Evolutionary conservation across 352 stramenopile species (phyloP), one percentile per base, ranked within the genome.

Genomic region (Albugo candida): DNA sequence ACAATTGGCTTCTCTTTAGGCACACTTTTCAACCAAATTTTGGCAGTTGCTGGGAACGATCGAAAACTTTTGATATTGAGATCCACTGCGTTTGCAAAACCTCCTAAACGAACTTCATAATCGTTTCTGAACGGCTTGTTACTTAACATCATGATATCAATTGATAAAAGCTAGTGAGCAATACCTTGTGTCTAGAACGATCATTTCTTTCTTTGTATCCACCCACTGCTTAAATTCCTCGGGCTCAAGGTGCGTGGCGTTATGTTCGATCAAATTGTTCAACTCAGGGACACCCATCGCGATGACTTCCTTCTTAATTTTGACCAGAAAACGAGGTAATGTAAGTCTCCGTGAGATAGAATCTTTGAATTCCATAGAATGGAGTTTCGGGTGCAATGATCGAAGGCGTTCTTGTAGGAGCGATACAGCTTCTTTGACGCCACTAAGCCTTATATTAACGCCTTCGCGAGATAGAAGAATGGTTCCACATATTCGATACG

Each of bases 241-340:
- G 10, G 77, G 55, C 2, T 58, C 65, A 41, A 91, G 55, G 60
- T 85, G 77, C 11, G 41, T 47, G 19, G 70, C 77, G 8, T 69
- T 60, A 2, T 56, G 46, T 41, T 40, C 74, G 52, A 47, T 78
- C 60, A 59, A 70, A 82, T 20, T 58, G 53, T 21, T 62, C 57
- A 37, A 59, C 4, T 68, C 55, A 11, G 68, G 67, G 17, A 91
- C 55, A 42, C 81, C 77, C 14, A 91, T 67, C 19, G 74, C 67
- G 49, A 91, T 76, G 48, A 91, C 81, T 60, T 91, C 77, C 3
- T 56, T 80, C 55, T 84, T 84, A 47, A 84, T 63, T 51, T 74
- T 78, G 36, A 84, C 65, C 2, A 84, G 56, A 56, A 84, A 67
- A n/a, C 65, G 72, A 14, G 66, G 69, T 44, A 84, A 47, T 31